Percentiles rank a stretch among this genome's conserved stretches.
These are phyloP conservation scores for Epichloe hybrida DNA, from an alignment of 2,329 filamentous ascomycete species.

Conservation along the genomic window DNA sequence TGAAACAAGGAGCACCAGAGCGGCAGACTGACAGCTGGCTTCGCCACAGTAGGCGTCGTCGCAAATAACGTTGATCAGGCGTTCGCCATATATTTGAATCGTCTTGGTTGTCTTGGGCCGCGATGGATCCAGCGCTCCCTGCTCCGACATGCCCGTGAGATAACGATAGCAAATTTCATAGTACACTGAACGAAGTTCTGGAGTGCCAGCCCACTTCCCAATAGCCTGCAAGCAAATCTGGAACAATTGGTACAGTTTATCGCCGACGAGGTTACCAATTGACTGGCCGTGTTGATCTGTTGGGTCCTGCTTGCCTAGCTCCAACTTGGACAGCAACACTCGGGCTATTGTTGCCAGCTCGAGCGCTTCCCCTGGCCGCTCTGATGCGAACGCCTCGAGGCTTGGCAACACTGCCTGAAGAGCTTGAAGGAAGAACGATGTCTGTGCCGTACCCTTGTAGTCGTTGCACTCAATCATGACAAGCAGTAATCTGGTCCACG, in stretches of 20 bases:
- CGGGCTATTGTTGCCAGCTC: slow-evolving; percentile 68
- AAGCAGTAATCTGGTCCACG: slow-evolving; percentile 75
- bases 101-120: slow-evolving; percentile 57
- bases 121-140: slow-evolving; percentile 32
- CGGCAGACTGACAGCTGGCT: slow-evolving; percentile 68
- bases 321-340: slow-evolving; percentile 57
- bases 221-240: slow-evolving; percentile 73
- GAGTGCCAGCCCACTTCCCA: slow-evolving; percentile 54
- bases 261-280: slow-evolving; percentile 62
- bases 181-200: slow-evolving; percentile 66
- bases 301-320: slow-evolving; percentile 32
- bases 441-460: slow-evolving; percentile 57
- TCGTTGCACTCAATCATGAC: slow-evolving; percentile 75
- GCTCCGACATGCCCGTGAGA: slow-evolving; percentile 53
- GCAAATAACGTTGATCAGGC: slow-evolving; percentile 73
- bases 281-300: slow-evolving; percentile 30
- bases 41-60: slow-evolving; percentile 87
- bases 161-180: slow-evolving; percentile 89
- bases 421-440: slow-evolving; percentile 70
- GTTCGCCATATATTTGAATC: slow-evolving; percentile 54
- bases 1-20: slow-evolving; percentile 69
- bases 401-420: slow-evolving; percentile 81
- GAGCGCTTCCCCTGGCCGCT: slow-evolving; percentile 56
- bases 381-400: slow-evolving; percentile 61
- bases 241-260: slow-evolving; percentile 85